Evolutionary conservation across 2,329 filamentous ascomycete genomes (phyloP), one percentile per base, ranked within the genome.

Genomic region (Plenodomus lindquistii): DNA sequence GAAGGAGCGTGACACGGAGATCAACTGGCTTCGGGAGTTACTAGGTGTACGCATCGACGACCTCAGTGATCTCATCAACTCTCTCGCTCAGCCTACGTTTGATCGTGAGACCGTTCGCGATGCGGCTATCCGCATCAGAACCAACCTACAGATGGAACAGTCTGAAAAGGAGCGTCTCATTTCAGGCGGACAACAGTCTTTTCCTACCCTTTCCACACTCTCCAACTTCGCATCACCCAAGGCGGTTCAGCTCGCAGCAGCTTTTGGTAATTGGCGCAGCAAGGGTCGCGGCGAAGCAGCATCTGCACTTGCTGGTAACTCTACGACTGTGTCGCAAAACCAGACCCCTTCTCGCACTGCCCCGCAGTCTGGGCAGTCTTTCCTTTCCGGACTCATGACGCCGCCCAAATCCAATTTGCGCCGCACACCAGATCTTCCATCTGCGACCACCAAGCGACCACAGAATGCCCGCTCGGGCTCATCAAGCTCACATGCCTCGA

Each of bases 111-210:
- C 83, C 5, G 88, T 97, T 55, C 89, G 89, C 62, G 92, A 97
- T 68, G 91, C 92, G 5, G 89, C 91, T 29, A 97, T 97, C 61
- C 87, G 94, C 44, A 85, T 99, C 52, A 90, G 91, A 69, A 90
- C 94, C 13, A 97, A 96, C 65, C 79, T 99, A 29, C 91, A 97
- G 70, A 99, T 99, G 94, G 93, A 99, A 72, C 89, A 95, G 69
- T 91, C 96, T 70, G 92, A 97, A 74, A 89, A 91, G 42, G 93
- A 97, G 72, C 84, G 94, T 50, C 86, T 90, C 1, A 82, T 89
- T 74, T 85, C 87, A 13, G 87, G 85, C 52, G 74, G 79, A 17
- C 65, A 65, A 37, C 72, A 77, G 50, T 83, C 79, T 44, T 79
- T 94, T 59, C 88, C 89, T 4, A 89, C 88, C 35, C 82, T 96